Evolutionary conservation across 2,329 filamentous ascomycete genomes (phyloP), one percentile per base, ranked within the genome.

Genomic region (Calonectria crousiana): DNA sequence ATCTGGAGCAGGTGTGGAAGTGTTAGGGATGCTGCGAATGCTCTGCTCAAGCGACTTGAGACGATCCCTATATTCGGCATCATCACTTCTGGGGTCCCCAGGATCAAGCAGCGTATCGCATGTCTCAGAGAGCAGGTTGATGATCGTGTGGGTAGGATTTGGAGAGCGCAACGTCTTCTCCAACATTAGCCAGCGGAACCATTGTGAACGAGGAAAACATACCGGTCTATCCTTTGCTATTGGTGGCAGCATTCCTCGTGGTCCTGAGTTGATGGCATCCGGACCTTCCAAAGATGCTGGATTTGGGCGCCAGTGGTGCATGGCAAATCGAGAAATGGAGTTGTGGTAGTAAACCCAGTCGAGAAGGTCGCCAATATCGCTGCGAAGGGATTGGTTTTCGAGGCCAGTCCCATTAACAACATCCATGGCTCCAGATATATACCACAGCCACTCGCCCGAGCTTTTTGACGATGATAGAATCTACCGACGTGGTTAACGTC

Each of bases 291-390:
- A 30, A 5, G 26, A 34, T 3, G 65, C 3, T 23, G 69, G 18
- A 10, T 51, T 64, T 1, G 73, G 72, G 2, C 38, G 62, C 78
- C 78, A 79, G 60, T 79, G 74, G n/a, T 73, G 67, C 14, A 69
- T 65, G n/a, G 76, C 69, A n/a, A 79, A 79, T 1, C 70, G 69
- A 26, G 77, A 78, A 11, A 79, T 41, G 8, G 71, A 62, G 16
- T 76, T 64, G 28, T 78, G 77, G 28, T 79, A 79, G 49, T 75
- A 73, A 20, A 76, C 77, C 78, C 78, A 79, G 18, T 75, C 76
- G 18, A 79, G 58, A 2, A 79, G 44, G 26, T 67, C 13, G 9
- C 58, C 69, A 9, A 47, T 67, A 13, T 74, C 71, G 36, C 16
- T 49, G 36, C 47, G 14, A 11, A 30, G 4, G 1, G 66, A 51